Percentiles rank a stretch among this genome's conserved stretches.
Evolutionary conservation across 345 rosid genomes (phyloP).

Genomic region (Zanthoxylum bungeanum): DNA sequence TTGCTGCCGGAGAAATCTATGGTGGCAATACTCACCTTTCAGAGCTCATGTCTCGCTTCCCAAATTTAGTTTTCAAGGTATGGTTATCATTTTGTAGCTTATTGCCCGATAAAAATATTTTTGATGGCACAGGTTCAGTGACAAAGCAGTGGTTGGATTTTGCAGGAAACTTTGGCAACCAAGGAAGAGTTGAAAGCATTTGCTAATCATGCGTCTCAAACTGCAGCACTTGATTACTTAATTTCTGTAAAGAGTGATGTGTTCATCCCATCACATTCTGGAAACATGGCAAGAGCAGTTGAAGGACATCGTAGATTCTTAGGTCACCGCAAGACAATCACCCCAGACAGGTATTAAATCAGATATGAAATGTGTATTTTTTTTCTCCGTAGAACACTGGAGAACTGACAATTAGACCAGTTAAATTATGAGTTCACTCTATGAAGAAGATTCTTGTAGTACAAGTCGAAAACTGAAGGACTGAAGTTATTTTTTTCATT

Average conservation of each 20-base stretch:
- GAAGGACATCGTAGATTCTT: slow-evolving; percentile 97
- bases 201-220: slow-evolving; percentile 69
- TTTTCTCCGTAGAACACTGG: background rate
- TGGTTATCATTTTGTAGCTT: slow-evolving; percentile 17
- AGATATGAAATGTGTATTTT: background rate
- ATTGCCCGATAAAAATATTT: background rate
- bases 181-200: slow-evolving; percentile 56
- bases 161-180: slow-evolving; percentile 69
- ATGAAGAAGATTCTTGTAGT: background rate
- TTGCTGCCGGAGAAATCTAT: slow-evolving; percentile 90
- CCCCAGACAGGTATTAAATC: slow-evolving; percentile 67
- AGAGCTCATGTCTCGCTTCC: slow-evolving; percentile 66
- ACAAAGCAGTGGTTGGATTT: slow-evolving; percentile 13
- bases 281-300: slow-evolving; percentile 97
- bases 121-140: slow-evolving; percentile 7
- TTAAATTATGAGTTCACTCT: background rate
- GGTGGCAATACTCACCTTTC: slow-evolving; percentile 71
- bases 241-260: slow-evolving; percentile 83
- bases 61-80: slow-evolving; percentile 83
- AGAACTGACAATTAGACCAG: background rate
- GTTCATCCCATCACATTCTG: slow-evolving; percentile 83
- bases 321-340: slow-evolving; percentile 80
- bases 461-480: background rate
- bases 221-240: slow-evolving; percentile 93
- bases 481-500: background rate